phyloP scores from a whole-genome alignment of 805 yeast species.

The Sungouiozyma ichnusensis region DNA sequence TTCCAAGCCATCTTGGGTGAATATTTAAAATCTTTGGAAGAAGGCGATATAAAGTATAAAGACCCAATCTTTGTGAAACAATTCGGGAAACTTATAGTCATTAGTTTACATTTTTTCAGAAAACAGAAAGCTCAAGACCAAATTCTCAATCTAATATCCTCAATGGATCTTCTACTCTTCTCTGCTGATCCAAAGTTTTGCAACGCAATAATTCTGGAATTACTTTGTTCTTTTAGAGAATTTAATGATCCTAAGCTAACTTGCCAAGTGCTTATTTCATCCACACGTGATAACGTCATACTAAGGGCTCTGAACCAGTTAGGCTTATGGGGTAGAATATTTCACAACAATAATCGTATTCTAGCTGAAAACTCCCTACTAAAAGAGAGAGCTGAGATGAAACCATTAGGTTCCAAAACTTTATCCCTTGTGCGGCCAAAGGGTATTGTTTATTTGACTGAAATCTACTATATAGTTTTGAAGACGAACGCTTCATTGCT shows the following conservation, averaged over 20 bases:
- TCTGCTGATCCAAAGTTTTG: constrained; percentile 10
- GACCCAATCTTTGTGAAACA: neutral
- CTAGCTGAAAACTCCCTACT: constrained; percentile 5
- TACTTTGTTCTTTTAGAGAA: constrained; percentile 14
- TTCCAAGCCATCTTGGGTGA: constrained; percentile 1
- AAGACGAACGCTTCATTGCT: constrained; percentile 8
- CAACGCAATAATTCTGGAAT: constrained; percentile 13
- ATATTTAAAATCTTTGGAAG: neutral
- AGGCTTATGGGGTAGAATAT: constrained; percentile 22
- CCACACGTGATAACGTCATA: constrained; percentile 6
- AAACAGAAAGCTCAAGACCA: constrained; percentile 18
- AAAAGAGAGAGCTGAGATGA: neutral
- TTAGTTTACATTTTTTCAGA: constrained; percentile 5
- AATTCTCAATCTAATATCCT: constrained; percentile 13
- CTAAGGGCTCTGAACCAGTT: constrained; percentile 17
- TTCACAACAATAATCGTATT: constrained; percentile 9
- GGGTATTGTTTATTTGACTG: constrained; percentile 10
- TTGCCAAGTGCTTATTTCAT: constrained; percentile 15
- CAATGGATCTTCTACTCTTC: constrained; percentile 7
- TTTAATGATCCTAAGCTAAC: constrained; percentile 24
- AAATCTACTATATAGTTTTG: constrained; percentile 17
- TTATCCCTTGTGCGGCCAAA: constrained; percentile 1
- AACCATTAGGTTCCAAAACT: constrained; percentile 7
- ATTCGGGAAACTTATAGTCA: neutral
- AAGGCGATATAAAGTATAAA: neutral